These are phyloP conservation scores for Picea abies DNA, from an alignment of 83 land plant genomes.

Conservation along the genomic window DNA sequence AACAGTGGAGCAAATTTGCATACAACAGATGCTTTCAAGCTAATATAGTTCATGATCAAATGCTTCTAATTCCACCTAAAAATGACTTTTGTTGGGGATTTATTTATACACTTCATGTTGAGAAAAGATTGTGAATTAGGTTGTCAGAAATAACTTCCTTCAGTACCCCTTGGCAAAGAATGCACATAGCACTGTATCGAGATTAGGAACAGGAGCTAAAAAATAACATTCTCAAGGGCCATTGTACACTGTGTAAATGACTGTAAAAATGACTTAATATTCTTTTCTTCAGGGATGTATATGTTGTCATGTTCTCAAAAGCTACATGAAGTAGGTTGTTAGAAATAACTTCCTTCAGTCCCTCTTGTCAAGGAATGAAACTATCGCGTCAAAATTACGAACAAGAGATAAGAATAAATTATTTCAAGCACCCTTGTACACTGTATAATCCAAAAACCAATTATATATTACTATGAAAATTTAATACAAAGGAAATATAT, in stretches of 20 bases:
- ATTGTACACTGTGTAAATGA: no score
- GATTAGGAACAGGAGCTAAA: no score
- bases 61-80: not conserved
- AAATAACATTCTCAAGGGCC: no score
- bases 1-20: not conserved
- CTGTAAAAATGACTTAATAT: not conserved
- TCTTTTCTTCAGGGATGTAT: not conserved
- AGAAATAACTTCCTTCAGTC: no score
- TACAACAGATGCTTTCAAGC: not conserved
- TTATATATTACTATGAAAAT: not conserved
- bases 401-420: not conserved
- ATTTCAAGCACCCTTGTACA: not conserved
- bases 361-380: not conserved
- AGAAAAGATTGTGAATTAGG: no score
- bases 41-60: not conserved
- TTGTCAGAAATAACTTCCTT: no score
- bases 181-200: no score
- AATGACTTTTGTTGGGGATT: not conserved
- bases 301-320: not conserved
- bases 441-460: not conserved
- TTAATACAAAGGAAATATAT: not conserved
- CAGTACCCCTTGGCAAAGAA: no score
- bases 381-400: not conserved
- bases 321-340: not conserved
- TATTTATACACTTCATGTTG: not conserved